phyloP scores from a whole-genome alignment of 1,139 yeast genomes.

The Petasospora rhodanensis region DNA sequence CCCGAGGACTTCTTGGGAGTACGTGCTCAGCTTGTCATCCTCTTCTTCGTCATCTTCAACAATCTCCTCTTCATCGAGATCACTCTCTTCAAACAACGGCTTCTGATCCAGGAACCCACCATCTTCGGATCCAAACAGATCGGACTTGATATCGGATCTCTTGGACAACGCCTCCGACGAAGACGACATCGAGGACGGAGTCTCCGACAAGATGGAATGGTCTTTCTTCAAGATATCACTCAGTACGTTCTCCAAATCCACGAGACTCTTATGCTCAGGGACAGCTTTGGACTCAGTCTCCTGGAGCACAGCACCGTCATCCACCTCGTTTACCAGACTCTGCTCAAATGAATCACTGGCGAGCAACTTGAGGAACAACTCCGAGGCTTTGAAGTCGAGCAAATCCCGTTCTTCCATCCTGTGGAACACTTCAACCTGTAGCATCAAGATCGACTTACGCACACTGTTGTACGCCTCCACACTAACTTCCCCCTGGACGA shows the following conservation, averaged over 20 bases:
- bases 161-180: slow-evolving; percentile 4
- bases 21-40: slow-evolving; percentile 12
- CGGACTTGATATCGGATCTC: slow-evolving; percentile 13
- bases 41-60: slow-evolving; percentile 21
- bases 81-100: slow-evolving; percentile 24
- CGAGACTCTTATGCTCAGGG: slow-evolving; percentile 1
- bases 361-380: slow-evolving; percentile 40
- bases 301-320: slow-evolving; percentile 5
- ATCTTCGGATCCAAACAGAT: slow-evolving; percentile 23
- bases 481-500: slow-evolving; percentile 23
- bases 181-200: slow-evolving; percentile 1
- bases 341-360: slow-evolving; percentile 35
- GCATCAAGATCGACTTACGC: slow-evolving; percentile 48
- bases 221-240: slow-evolving; percentile 50
- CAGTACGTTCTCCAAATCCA: slow-evolving; percentile 69
- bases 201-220: no score
- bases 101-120: slow-evolving; percentile 22
- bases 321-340: slow-evolving; percentile 22
- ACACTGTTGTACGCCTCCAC: slow-evolving; percentile 35
- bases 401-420: slow-evolving; percentile 48
- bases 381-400: slow-evolving; percentile 53
- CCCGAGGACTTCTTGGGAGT: slow-evolving; percentile 35
- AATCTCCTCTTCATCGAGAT: slow-evolving; percentile 21
- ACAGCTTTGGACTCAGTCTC: slow-evolving; percentile 1
- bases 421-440: slow-evolving; percentile 50